These are phyloP conservation scores for Cercophora scortea DNA, from an alignment of 495 filamentous ascomycete genomes.

Conservation along the genomic window DNA sequence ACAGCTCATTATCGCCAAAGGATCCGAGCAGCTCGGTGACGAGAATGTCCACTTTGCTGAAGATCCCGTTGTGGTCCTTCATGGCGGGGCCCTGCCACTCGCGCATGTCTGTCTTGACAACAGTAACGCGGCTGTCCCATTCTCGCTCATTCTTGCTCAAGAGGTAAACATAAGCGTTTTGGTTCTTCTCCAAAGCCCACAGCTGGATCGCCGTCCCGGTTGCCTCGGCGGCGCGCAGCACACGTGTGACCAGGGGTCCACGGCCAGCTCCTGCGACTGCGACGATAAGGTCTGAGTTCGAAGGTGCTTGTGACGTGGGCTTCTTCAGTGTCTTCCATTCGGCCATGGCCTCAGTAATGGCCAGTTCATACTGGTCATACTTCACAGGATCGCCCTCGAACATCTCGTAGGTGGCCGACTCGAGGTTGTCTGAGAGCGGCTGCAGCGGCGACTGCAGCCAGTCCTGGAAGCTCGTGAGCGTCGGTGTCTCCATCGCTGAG, in stretches of 20 bases:
- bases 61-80: constrained; percentile 13
- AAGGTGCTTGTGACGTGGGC: constrained; percentile 46
- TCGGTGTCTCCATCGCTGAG: constrained; percentile 36
- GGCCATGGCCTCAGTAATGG: constrained; percentile 70
- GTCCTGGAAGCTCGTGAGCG: constrained; percentile 58
- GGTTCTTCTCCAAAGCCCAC: constrained; percentile 97
- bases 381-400: constrained; percentile 98
- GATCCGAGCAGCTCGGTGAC: constrained; percentile 91
- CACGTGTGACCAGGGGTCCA: constrained; percentile 82
- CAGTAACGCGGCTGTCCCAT: constrained; percentile 68
- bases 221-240: constrained; percentile 66
- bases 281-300: constrained; percentile 65
- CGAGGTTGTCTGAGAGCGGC: constrained; percentile 90
- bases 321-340: constrained; percentile 70
- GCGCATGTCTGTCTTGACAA: constrained; percentile 96
- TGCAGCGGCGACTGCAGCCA: constrained; percentile 92
- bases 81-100: constrained; percentile 74
- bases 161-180: constrained; percentile 89
- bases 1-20: constrained; percentile 86
- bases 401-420: constrained; percentile 95
- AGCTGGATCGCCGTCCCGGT: constrained; percentile 72
- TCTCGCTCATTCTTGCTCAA: constrained; percentile 70
- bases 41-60: constrained; percentile 77
- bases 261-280: constrained; percentile 90
- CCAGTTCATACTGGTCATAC: constrained; percentile 89